A percentile compares a stretch with the other conserved stretches of the same genome.
Evolutionary conservation across 352 stramenopile genomes (phyloP).

Genomic region (Phytophthora citricola): DNA sequence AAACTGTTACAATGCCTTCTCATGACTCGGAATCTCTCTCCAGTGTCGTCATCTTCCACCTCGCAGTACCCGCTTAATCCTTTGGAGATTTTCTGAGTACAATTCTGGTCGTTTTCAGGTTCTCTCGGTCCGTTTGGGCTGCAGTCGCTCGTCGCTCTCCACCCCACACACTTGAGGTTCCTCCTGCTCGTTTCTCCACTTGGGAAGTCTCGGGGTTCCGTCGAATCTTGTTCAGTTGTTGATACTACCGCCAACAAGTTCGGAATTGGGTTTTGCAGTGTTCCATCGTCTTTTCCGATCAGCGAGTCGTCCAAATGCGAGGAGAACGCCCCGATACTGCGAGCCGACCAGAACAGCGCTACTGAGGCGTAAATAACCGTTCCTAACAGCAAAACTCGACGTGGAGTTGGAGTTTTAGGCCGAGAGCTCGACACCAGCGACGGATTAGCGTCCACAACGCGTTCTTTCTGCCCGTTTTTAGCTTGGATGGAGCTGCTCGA

Average conservation of each 20-base stretch:
- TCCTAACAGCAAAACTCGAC: slow-evolving; percentile 17
- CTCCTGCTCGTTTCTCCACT: not conserved
- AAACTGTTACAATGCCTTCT: slow-evolving; percentile 37
- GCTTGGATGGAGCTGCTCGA: not conserved
- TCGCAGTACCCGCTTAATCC: slow-evolving; percentile 53
- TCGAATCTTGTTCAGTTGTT: not conserved
- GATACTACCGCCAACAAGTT: not conserved
- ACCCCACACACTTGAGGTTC: slow-evolving; percentile 26
- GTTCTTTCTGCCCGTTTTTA: too few species aligned
- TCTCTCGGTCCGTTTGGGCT: slow-evolving; percentile 14
- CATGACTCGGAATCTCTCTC: slow-evolving; percentile 41
- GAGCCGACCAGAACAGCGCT: slow-evolving; percentile 24
- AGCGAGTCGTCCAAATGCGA: slow-evolving; percentile 11
- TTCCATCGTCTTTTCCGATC: slow-evolving; percentile 4
- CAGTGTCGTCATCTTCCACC: slow-evolving; percentile 17
- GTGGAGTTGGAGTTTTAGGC: not conserved
- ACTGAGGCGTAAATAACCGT: slow-evolving; percentile 22
- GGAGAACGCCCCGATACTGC: slow-evolving; percentile 19
- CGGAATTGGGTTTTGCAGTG: not conserved
- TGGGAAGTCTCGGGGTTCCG: slow-evolving; percentile 9
- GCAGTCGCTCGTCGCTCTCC: slow-evolving; percentile 22
- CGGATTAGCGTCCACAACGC: too few species aligned
- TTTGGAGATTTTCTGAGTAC: slow-evolving; percentile 13
- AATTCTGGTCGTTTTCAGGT: slow-evolving; percentile 19
- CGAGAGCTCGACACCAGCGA: too few species aligned